Percentiles rank a stretch among this genome's conserved stretches.
These are phyloP conservation scores for Termitomyces sp. DNA, from an alignment of 768 basidiomycete genomes.

Conservation along the genomic window DNA sequence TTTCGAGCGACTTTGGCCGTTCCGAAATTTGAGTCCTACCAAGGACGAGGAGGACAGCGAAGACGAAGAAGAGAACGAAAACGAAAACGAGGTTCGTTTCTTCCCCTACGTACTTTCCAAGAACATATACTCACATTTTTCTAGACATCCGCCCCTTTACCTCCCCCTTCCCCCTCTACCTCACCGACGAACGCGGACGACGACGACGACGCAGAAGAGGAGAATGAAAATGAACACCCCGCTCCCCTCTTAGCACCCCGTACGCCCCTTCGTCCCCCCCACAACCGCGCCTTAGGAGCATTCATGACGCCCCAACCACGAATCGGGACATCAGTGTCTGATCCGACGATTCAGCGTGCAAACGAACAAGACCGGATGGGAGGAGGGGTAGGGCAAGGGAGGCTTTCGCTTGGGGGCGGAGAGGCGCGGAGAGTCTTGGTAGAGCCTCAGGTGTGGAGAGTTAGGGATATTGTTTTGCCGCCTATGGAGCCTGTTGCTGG, in stretches of 20 bases:
- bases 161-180: background rate
- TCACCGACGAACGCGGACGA: background rate
- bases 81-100: constrained; percentile 15
- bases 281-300: constrained; percentile 25
- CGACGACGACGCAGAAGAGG: constrained; percentile 11
- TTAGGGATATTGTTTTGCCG: constrained; percentile 52
- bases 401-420: constrained; percentile 43
- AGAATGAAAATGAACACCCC: constrained; percentile 21
- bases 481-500: constrained; percentile 1
- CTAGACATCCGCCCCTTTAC: background rate
- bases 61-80: background rate
- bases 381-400: constrained; percentile 7
- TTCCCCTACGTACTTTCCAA: background rate
- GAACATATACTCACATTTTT: background rate
- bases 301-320: constrained; percentile 60
- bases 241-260: constrained; percentile 19
- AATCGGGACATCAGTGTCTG: background rate
- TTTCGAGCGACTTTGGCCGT: constrained; percentile 41
- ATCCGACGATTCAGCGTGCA: background rate
- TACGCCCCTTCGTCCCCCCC: constrained; percentile 25
- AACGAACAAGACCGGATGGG: background rate
- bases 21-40: constrained; percentile 25
- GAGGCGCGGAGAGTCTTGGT: constrained; percentile 43
- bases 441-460: constrained; percentile 48
- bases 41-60: constrained; percentile 17